Conservation (phyloP, 495 filamentous ascomycete species). For the Penicillium lividum region DNA sequence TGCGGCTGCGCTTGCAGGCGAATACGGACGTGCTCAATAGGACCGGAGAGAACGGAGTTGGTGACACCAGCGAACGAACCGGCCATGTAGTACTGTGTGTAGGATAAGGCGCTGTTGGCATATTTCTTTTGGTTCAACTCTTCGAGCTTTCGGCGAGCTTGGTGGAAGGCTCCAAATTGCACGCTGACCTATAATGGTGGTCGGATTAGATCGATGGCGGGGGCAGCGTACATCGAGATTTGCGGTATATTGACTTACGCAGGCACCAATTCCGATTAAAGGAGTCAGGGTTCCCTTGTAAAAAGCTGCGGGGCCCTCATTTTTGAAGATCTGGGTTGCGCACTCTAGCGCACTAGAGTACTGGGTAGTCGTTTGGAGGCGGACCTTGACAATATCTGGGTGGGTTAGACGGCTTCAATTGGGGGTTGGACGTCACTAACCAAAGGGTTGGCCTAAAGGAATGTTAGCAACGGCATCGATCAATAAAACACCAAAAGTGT, state of each 20-base stretch:
- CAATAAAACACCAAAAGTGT: background rate
- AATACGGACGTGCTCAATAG: slow-evolving; percentile 97
- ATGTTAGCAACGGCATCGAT: slow-evolving; percentile 28
- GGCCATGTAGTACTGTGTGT: slow-evolving; percentile 84
- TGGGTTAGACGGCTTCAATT: slow-evolving; percentile 20
- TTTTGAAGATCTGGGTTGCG: slow-evolving; percentile 78
- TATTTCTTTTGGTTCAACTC: slow-evolving; percentile 61
- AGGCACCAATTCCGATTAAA: slow-evolving; percentile 92
- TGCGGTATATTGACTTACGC: slow-evolving; percentile 54
- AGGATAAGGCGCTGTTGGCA: slow-evolving; percentile 58
- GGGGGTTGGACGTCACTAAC: slow-evolving; percentile 41
- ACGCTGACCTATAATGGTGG: slow-evolving; percentile 65
- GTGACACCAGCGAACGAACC: slow-evolving; percentile 92
- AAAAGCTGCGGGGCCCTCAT: slow-evolving; percentile 88
- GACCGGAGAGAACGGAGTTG: slow-evolving; percentile 83
- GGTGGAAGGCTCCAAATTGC: slow-evolving; percentile 97
- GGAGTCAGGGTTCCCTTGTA: slow-evolving; percentile 99
- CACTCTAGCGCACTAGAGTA: slow-evolving; percentile 79
- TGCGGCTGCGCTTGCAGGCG: slow-evolving; percentile 97
- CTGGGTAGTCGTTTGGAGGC: slow-evolving; percentile 82
- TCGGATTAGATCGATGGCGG: slow-evolving; percentile 13
- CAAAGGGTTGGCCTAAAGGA: slow-evolving; percentile 83
- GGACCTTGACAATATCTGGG: slow-evolving; percentile 95
- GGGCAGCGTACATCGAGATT: background rate
- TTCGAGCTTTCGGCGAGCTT: slow-evolving; percentile 83